phyloP scores from a whole-genome alignment of 306 rosid genomes.

The Elaeagnus macrophylla region DNA sequence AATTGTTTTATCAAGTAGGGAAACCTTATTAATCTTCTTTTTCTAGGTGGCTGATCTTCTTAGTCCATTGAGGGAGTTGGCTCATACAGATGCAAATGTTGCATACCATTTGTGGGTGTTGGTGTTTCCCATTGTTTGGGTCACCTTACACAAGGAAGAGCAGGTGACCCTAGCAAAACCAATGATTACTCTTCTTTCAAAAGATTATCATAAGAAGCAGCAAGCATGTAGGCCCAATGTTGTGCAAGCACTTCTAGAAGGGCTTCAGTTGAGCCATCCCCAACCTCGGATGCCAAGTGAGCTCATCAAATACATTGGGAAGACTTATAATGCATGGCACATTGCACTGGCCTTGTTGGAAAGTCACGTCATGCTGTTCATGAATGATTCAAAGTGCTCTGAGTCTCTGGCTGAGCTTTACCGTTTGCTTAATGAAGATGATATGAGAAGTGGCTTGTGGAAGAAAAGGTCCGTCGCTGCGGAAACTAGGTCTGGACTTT shows the following conservation, averaged over 20 bases:
- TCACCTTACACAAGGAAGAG: slow-evolving; percentile 88
- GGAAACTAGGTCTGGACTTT: slow-evolving; percentile 96
- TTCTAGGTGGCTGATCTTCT: slow-evolving; percentile 92
- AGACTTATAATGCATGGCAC: slow-evolving; percentile 98
- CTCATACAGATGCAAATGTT: slow-evolving; percentile 94
- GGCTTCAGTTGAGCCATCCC: slow-evolving; percentile 98
- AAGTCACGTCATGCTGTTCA: slow-evolving; percentile 91
- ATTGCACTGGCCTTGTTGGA: slow-evolving; percentile 88
- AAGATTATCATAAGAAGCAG: slow-evolving; percentile 95
- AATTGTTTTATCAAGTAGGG: neutral
- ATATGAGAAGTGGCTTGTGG: slow-evolving; percentile 98
- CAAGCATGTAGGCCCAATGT: slow-evolving; percentile 90
- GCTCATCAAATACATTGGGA: slow-evolving; percentile 94
- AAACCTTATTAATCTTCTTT: slow-evolving; percentile 5
- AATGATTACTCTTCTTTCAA: slow-evolving; percentile 85
- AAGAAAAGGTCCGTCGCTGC: slow-evolving; percentile 82
- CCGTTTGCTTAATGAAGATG: slow-evolving; percentile 95
- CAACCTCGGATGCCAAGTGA: slow-evolving; percentile 99
- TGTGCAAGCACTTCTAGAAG: slow-evolving; percentile 97
- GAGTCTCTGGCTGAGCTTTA: slow-evolving; percentile 97
- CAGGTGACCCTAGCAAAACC: slow-evolving; percentile 92
- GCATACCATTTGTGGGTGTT: slow-evolving; percentile 98
- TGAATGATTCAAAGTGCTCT: slow-evolving; percentile 75
- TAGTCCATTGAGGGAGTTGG: slow-evolving; percentile 87
- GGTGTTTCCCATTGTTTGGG: slow-evolving; percentile 99